A percentile compares a stretch with the other conserved stretches of the same genome.
Conservation (phyloP, 805 yeast genomes). For the Yamadazyma philogaea region DNA sequence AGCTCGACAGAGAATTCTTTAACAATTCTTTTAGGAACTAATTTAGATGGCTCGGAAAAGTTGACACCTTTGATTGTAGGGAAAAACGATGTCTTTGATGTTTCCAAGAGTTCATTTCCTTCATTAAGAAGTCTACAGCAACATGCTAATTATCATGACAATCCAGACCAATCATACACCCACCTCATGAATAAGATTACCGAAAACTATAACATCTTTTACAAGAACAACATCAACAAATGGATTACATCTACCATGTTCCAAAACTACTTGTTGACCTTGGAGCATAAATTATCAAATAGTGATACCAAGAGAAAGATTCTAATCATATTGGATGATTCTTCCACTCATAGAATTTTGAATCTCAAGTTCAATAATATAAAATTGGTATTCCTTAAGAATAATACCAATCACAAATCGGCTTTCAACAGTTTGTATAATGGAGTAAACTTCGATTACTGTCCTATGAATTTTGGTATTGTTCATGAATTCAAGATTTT, state of each 20-base stretch:
- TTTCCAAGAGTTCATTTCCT: conserved; percentile 19
- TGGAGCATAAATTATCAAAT: conserved; percentile 55
- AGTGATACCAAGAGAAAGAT: conserved; percentile 46
- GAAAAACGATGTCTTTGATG: conserved; percentile 46
- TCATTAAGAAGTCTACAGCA: conserved; percentile 12
- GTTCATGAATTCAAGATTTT: conserved; percentile 58
- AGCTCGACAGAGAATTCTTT: conserved; percentile 40
- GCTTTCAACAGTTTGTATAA: conserved; percentile 32
- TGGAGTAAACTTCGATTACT: conserved; percentile 50
- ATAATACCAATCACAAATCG: conserved; percentile 36
- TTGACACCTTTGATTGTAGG: conserved; percentile 61
- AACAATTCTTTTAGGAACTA: conserved; percentile 61
- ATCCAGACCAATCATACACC: neutral
- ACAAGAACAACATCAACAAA: conserved; percentile 57
- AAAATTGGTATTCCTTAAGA: conserved; percentile 34
- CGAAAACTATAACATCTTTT: conserved; percentile 48
- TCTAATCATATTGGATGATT: conserved; percentile 55
- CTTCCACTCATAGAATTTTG: conserved; percentile 57
- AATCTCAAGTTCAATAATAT: conserved; percentile 38
- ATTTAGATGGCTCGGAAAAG: conserved; percentile 62
- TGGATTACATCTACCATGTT: conserved; percentile 64
- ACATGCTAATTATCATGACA: conserved; percentile 2
- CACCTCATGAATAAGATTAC: conserved; percentile 42
- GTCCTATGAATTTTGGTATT: conserved; percentile 65
- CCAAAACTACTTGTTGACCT: conserved; percentile 56